A percentile compares a stretch with the other conserved stretches of the same genome.
Evolutionary conservation across 2,329 filamentous ascomycete genomes (phyloP).

Genomic region (Dichotomopilus funicola): DNA sequence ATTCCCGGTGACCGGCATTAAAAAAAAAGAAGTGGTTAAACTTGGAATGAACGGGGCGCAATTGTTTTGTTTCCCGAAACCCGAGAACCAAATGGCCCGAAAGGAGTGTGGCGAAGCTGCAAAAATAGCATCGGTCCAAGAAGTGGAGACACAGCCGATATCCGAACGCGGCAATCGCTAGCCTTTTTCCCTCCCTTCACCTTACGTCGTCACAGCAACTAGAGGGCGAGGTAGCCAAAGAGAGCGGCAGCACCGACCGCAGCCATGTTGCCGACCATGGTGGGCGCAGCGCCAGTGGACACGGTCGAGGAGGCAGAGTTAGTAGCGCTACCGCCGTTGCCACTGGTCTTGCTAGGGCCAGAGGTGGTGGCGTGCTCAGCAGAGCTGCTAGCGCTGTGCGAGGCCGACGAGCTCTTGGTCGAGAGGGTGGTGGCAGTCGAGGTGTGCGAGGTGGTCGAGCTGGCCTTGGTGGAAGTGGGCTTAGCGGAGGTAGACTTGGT

Average conservation of each 20-base stretch:
- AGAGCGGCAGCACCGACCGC: conserved; percentile 24
- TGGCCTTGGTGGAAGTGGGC: conserved; percentile 22
- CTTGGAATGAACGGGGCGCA: background rate
- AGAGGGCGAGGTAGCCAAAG: conserved; percentile 23
- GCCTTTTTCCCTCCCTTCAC: background rate
- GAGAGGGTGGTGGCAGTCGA: conserved; percentile 21
- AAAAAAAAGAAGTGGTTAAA: conserved; percentile 5
- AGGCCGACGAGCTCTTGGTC: conserved; percentile 17
- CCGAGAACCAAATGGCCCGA: background rate
- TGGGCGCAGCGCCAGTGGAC: conserved; percentile 22
- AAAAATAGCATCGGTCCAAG: conserved; percentile 15
- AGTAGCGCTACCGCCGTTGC: conserved; percentile 5
- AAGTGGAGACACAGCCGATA: conserved; percentile 1
- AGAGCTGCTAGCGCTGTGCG: conserved; percentile 14
- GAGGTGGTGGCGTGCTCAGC: conserved; percentile 5
- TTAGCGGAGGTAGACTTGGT: conserved; percentile 13
- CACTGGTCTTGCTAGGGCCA: conserved; percentile 8
- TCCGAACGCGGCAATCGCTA: background rate
- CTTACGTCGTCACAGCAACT: background rate
- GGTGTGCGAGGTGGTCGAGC: conserved; percentile 6
- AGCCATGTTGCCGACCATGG: conserved; percentile 19
- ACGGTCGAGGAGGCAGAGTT: conserved; percentile 9
- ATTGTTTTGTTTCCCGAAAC: background rate
- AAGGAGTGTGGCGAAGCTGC: conserved; percentile 19
- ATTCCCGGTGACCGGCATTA: conserved; percentile 6